Percentiles rank a stretch among this genome's conserved stretches.
Evolutionary conservation across 345 rosid genomes (phyloP).

Genomic region (Erucastrum elatum): DNA sequence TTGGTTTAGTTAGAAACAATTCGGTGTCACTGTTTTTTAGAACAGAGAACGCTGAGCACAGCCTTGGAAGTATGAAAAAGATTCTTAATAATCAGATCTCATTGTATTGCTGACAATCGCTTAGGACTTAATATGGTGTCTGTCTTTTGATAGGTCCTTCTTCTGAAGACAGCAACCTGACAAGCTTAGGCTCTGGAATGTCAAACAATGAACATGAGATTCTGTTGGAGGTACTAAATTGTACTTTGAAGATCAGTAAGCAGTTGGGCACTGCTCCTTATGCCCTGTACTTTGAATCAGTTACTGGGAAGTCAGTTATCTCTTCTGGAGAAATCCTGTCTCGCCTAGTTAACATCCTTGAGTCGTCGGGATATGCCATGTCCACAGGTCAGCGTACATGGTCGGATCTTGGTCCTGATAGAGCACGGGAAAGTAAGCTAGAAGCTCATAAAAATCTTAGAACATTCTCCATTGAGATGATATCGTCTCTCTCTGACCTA

Average conservation of each 20-base stretch:
- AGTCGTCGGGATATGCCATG: slow-evolving; percentile 55
- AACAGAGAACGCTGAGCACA: slow-evolving; percentile 61
- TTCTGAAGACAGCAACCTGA: slow-evolving; percentile 49
- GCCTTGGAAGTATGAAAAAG: slow-evolving; percentile 57
- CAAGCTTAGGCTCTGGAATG: slow-evolving; percentile 37
- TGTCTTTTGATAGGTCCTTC: slow-evolving; percentile 50
- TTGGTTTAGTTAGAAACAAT: slow-evolving; percentile 79
- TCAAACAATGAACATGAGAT: slow-evolving; percentile 52
- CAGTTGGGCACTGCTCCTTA: slow-evolving; percentile 75
- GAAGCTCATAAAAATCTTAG: slow-evolving; percentile 67
- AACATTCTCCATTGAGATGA: slow-evolving; percentile 73
- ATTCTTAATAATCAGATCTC: slow-evolving; percentile 8
- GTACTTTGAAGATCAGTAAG: slow-evolving; percentile 62
- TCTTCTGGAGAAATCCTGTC: slow-evolving; percentile 70
- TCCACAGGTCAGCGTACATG: slow-evolving; percentile 35
- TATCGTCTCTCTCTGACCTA: slow-evolving; percentile 62
- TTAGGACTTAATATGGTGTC: neutral
- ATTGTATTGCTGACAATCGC: no score
- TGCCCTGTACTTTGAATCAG: slow-evolving; percentile 67
- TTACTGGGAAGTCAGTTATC: slow-evolving; percentile 52
- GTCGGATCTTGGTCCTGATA: slow-evolving; percentile 59
- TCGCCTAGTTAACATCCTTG: slow-evolving; percentile 70
- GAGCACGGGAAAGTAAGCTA: slow-evolving; percentile 61
- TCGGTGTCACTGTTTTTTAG: slow-evolving; percentile 75
- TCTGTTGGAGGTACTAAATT: slow-evolving; percentile 64